Base-by-base conservation (phyloP, 768 basidiomycete genomes). In the Boletales sp. region DNA sequence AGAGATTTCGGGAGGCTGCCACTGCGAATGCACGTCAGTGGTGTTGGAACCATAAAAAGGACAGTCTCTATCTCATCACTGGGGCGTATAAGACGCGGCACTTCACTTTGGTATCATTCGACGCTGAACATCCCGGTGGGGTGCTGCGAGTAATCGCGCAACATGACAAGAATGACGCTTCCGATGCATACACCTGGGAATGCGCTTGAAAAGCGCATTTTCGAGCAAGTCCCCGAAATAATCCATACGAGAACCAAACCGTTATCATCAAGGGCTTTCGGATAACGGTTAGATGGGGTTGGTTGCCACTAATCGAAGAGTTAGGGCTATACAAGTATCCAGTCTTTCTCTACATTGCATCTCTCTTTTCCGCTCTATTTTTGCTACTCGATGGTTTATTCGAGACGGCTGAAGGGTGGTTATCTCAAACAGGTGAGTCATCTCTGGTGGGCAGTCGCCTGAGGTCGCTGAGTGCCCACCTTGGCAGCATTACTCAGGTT, bases 221-320 rank as follows among this genome's bases (percentile, higher is more conserved):
- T 1, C 43, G 32, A 13, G 12, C 37, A 1, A 27, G 48, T 34
- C 36, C 2, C 15, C 27, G 10, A 3, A 24, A 15, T 11, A 30
- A 38, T 17, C 3, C 24, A 4, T 12, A 34, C 1, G 44, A 51
- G 17, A 54, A 56, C 30, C 55, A 56, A 39, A 55, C 55, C 8
- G 9, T 56, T 14, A 14, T 56, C 19, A 40, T 56, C 14, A 40
- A 40, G 24, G 53, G 53, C 3, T 55, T 57, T 41, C 47, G 40
- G 40, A 45, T 55, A 9, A 38, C 42, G 17, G 38, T 48, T 5
- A 50, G 45, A n/a, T 27, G 29, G 38, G 8, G 31, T 21, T 15
- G 15, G 27, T 17, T 37, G 5, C 2, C 32, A 8, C 35, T 52
- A 21, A n/a, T 52, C n/a, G 45, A 47, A 21, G 14, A 2, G 27